Evolutionary conservation across 192 early-diverging fungal genomes (phyloP).

Genomic region (Coemansia sp.): DNA sequence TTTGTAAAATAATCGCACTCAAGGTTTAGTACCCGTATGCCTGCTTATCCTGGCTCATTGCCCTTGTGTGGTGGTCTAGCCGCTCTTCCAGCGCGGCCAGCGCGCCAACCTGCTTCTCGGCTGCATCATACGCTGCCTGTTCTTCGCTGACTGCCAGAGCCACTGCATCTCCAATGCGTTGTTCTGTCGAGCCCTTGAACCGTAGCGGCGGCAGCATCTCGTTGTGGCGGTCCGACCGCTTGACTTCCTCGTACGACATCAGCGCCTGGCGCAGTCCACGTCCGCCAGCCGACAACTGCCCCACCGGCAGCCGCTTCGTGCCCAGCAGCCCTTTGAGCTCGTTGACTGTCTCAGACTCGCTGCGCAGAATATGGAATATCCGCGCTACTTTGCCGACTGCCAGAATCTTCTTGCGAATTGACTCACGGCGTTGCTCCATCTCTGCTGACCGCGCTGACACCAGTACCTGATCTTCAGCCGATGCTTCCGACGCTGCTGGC

Average conservation of each 20-base stretch:
- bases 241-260: constrained; percentile 89
- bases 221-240: constrained; percentile 87
- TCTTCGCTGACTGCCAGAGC: constrained; percentile 26
- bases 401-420: constrained; percentile 60
- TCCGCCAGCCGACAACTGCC: constrained; percentile 83
- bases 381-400: constrained; percentile 91
- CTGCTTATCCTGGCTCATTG: constrained; percentile 22
- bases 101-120: constrained; percentile 22
- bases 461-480: not conserved
- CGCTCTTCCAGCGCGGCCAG: constrained; percentile 36
- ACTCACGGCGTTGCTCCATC: not conserved
- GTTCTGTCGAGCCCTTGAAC: constrained; percentile 14
- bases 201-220: constrained; percentile 80
- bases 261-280: constrained; percentile 90
- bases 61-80: constrained; percentile 31
- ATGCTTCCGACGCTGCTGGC: not conserved
- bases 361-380: constrained; percentile 85
- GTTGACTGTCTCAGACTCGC: constrained; percentile 88
- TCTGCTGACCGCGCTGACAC: not conserved
- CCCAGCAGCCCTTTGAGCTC: constrained; percentile 91
- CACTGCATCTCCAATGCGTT: constrained; percentile 32
- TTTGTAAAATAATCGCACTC: no score
- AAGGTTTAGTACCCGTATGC: constrained; percentile 26
- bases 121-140: constrained; percentile 38
- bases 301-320: constrained; percentile 79